phyloP scores from a whole-genome alignment of 2,329 filamentous ascomycete genomes.

The Parafenestella ontariensis region DNA sequence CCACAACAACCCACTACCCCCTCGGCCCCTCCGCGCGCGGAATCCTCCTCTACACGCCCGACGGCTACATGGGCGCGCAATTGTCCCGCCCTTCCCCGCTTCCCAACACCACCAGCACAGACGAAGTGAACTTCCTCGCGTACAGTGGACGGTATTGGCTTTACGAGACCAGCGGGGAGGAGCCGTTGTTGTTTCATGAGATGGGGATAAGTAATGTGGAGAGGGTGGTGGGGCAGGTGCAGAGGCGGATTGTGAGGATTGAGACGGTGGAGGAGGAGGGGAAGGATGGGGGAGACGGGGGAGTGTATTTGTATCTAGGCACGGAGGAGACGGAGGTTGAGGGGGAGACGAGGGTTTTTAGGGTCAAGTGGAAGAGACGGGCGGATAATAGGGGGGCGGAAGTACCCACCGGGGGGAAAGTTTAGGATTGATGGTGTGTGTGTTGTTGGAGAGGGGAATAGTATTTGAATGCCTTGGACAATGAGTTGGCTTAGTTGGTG shows the following conservation, averaged over 20 bases:
- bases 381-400: slow-evolving; percentile 2
- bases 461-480: too few species aligned
- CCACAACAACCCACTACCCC: slow-evolving; percentile 30
- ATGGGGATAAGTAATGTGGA: slow-evolving; percentile 3
- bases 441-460: too few species aligned
- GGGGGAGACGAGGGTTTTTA: slow-evolving; percentile 4
- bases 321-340: not conserved
- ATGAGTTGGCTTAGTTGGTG: too few species aligned
- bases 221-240: slow-evolving; percentile 2
- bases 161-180: slow-evolving; percentile 1
- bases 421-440: not conserved
- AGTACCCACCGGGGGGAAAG: slow-evolving; percentile 1
- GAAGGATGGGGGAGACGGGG: not conserved
- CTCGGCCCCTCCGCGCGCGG: slow-evolving; percentile 48
- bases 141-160: slow-evolving; percentile 16
- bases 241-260: slow-evolving; percentile 1
- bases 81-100: slow-evolving; percentile 48
- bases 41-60: slow-evolving; percentile 49
- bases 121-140: slow-evolving; percentile 14
- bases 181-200: slow-evolving; percentile 6
- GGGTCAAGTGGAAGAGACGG: slow-evolving; percentile 10
- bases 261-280: too few species aligned
- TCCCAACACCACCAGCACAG: too few species aligned
- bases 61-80: slow-evolving; percentile 50
- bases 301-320: not conserved